Percentiles rank a stretch among this genome's conserved stretches.
phyloP scores from a whole-genome alignment of 495 filamentous ascomycete species.

The Trichoderma reesei region DNA sequence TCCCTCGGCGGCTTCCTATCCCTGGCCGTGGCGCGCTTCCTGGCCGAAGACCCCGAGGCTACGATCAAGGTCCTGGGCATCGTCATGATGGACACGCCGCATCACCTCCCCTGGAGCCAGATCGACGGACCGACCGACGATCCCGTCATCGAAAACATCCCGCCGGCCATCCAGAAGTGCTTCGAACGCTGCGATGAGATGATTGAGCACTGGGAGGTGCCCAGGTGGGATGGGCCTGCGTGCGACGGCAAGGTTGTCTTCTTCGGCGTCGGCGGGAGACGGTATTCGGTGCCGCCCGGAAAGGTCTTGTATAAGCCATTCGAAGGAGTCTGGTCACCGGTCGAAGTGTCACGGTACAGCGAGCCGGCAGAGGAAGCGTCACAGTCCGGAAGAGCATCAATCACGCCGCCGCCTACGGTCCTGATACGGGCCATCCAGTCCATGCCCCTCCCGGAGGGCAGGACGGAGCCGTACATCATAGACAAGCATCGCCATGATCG shows the following conservation, averaged over 20 bases:
- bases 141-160: background rate
- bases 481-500: constrained; percentile 7
- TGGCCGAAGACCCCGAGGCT: constrained; percentile 5
- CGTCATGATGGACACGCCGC: constrained; percentile 3
- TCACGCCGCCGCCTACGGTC: background rate
- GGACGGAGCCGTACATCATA: background rate
- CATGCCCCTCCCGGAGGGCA: background rate
- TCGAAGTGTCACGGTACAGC: background rate
- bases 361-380: background rate
- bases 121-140: background rate
- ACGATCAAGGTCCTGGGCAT: constrained; percentile 1
- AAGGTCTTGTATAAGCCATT: background rate
- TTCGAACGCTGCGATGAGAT: constrained; percentile 5
- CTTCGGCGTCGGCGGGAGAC: background rate
- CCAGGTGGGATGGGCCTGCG: background rate
- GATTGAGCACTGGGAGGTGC: constrained; percentile 3
- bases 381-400: background rate
- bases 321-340: background rate
- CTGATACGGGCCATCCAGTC: background rate
- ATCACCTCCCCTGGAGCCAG: background rate
- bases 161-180: background rate
- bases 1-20: constrained; percentile 5
- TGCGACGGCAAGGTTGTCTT: background rate
- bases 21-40: background rate
- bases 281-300: background rate